Evolutionary conservation across 2,329 filamentous ascomycete species (phyloP).

Genomic region (Sclerotinia sclerotiorum): DNA sequence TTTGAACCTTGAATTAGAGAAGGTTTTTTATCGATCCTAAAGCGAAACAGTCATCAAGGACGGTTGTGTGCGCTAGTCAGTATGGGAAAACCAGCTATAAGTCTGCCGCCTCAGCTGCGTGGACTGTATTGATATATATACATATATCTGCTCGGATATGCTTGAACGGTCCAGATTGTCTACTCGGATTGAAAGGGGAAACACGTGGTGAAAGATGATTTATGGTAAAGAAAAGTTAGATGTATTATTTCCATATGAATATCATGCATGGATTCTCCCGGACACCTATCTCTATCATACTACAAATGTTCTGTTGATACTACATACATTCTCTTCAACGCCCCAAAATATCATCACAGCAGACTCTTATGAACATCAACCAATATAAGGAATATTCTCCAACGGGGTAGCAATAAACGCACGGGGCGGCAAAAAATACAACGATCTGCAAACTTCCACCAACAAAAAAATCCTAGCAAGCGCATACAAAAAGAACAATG

Average conservation of each 20-base stretch:
- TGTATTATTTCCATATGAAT: neutral
- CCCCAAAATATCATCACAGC: neutral
- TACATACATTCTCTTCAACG: neutral
- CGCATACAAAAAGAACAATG: conserved; percentile 16
- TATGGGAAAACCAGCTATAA: no score
- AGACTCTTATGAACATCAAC: neutral
- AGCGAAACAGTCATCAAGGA: neutral
- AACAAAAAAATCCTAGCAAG: conserved; percentile 21
- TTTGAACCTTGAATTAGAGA: neutral
- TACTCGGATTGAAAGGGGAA: no score
- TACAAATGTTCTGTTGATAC: neutral
- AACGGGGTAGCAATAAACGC: conserved; percentile 11
- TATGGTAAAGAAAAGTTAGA: neutral
- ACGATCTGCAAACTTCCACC: conserved; percentile 17
- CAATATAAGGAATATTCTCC: conserved; percentile 4
- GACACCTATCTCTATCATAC: neutral
- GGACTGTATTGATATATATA: no score
- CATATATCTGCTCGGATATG: neutral
- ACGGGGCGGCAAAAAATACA: conserved; percentile 6
- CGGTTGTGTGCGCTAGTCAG: no score
- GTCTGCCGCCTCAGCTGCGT: neutral
- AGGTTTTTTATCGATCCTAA: neutral
- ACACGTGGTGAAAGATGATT: neutral
- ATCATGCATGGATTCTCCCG: neutral
- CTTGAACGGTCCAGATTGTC: neutral